A percentile compares a stretch with the other conserved stretches of the same genome.
These are phyloP conservation scores for Kernera saxatilis DNA, from an alignment of 345 rosid genomes.

Conservation along the genomic window DNA sequence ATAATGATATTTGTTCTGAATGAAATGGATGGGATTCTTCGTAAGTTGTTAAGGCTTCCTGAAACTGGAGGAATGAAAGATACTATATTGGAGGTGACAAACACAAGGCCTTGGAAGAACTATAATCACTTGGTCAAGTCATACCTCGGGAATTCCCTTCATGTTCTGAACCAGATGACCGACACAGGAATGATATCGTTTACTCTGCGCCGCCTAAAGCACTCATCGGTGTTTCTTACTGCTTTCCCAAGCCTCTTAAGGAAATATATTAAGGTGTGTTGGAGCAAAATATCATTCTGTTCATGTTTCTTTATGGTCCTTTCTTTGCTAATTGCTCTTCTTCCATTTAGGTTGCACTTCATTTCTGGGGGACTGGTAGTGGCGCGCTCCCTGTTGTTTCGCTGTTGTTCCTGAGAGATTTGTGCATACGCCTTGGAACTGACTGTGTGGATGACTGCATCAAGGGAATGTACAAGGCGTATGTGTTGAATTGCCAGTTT, in stretches of 20 bases:
- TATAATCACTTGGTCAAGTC: constrained; percentile 86
- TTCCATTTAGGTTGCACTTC: constrained; percentile 63
- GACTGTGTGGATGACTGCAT: constrained; percentile 84
- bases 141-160: constrained; percentile 86
- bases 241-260: constrained; percentile 84
- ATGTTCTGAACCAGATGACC: constrained; percentile 93
- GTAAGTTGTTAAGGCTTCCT: constrained; percentile 67
- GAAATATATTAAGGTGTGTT: constrained; percentile 74
- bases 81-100: constrained; percentile 45
- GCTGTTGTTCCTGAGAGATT: constrained; percentile 73
- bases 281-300: background rate
- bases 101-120: constrained; percentile 76
- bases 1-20: constrained; percentile 69
- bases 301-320: background rate
- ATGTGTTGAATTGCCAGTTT: constrained; percentile 81
- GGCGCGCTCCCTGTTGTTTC: constrained; percentile 82
- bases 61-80: constrained; percentile 82
- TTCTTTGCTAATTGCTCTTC: constrained; percentile 10
- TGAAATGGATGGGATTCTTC: constrained; percentile 85
- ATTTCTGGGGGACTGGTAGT: constrained; percentile 96
- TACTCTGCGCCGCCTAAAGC: constrained; percentile 70
- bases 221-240: constrained; percentile 62
- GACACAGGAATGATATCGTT: constrained; percentile 82
- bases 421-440: constrained; percentile 73
- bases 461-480: constrained; percentile 89